Conservation (phyloP, 139 green algal genomes). For the Pseudopediastrum boryanum region DNA sequence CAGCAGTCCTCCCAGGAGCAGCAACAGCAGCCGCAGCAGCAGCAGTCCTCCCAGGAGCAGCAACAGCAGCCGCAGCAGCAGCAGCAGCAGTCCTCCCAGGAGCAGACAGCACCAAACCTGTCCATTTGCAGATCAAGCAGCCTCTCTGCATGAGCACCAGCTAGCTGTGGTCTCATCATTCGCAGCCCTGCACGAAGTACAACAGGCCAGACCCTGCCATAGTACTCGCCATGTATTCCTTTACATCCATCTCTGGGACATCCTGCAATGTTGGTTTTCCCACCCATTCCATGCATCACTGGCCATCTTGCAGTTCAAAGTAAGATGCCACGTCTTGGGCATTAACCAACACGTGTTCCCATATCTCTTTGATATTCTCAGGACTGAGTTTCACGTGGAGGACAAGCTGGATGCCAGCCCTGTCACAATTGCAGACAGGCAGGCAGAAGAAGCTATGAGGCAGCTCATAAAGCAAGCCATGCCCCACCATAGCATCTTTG, state of each 20-base stretch:
- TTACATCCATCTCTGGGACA: neutral
- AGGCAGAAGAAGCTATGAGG: slow-evolving; percentile 86
- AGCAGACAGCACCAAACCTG: too few species aligned
- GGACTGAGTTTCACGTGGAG: slow-evolving; percentile 75
- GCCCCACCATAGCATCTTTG: slow-evolving; percentile 87
- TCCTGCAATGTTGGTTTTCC: neutral
- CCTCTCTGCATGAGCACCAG: too few species aligned
- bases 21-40: too few species aligned
- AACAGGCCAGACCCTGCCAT: neutral
- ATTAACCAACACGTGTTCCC: neutral
- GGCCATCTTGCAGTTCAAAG: neutral
- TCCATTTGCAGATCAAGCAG: too few species aligned
- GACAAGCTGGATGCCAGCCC: slow-evolving; percentile 82
- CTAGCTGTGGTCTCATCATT: too few species aligned
- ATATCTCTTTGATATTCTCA: neutral
- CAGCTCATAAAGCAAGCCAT: slow-evolving; percentile 57
- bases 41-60: too few species aligned
- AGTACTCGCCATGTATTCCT: neutral
- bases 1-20: too few species aligned
- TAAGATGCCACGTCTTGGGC: neutral
- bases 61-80: too few species aligned
- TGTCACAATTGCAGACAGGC: slow-evolving; percentile 80
- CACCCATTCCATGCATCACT: neutral
- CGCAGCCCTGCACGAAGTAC: too few species aligned
- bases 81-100: too few species aligned